These are phyloP conservation scores for Penicillium cataractarum DNA, from an alignment of 495 filamentous ascomycete genomes.

Conservation along the genomic window DNA sequence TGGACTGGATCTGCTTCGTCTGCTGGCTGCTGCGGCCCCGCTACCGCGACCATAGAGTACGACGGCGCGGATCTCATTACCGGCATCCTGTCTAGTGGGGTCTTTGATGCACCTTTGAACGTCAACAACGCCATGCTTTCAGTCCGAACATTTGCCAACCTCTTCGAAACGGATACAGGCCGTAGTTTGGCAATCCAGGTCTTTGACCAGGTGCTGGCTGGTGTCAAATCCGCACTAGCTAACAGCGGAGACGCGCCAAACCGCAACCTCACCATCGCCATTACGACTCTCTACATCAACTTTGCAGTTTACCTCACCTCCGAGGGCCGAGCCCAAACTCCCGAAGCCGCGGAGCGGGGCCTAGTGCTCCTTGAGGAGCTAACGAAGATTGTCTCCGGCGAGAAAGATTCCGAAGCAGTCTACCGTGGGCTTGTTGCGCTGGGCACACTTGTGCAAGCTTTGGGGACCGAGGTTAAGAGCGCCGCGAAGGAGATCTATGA, in stretches of 20 bases:
- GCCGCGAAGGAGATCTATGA: constrained; percentile 56
- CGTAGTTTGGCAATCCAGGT: constrained; percentile 59
- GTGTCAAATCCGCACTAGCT: constrained; percentile 50
- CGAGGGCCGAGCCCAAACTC: constrained; percentile 32
- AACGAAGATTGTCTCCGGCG: constrained; percentile 59
- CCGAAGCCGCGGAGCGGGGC: constrained; percentile 58
- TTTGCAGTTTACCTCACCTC: constrained; percentile 67
- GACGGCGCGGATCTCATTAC: constrained; percentile 56
- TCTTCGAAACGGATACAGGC: constrained; percentile 78
- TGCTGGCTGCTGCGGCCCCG: constrained; percentile 70
- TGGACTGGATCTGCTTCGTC: constrained; percentile 80
- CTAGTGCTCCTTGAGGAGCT: constrained; percentile 66
- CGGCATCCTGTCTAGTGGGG: constrained; percentile 49
- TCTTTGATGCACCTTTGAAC: constrained; percentile 58
- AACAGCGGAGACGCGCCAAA: constrained; percentile 59
- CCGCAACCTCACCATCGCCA: constrained; percentile 78
- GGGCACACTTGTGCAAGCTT: constrained; percentile 65
- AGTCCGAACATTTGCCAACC: constrained; percentile 79
- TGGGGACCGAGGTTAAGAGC: constrained; percentile 51
- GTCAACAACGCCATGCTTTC: constrained; percentile 87
- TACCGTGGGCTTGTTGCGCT: constrained; percentile 82
- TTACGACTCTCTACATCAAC: constrained; percentile 85
- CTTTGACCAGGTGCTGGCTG: constrained; percentile 60
- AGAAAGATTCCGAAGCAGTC: constrained; percentile 78
- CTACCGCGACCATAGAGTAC: constrained; percentile 60